These are phyloP conservation scores for Penstemon newberryi DNA, from an alignment of 257 asterid genomes.

Conservation along the genomic window DNA sequence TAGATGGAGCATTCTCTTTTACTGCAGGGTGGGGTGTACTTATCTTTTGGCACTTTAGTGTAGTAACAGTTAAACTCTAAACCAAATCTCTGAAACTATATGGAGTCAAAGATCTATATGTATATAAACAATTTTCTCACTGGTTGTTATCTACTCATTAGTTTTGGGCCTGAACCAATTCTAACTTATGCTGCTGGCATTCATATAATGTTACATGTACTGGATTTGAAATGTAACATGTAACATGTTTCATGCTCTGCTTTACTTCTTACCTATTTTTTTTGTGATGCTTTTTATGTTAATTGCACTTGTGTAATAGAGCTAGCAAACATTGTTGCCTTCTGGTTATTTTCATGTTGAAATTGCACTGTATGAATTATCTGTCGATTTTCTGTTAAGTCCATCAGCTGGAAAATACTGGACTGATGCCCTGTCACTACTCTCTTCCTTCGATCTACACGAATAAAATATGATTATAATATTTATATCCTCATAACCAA, in stretches of 20 bases:
- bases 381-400: slow-evolving; percentile 17
- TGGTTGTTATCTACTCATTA: no score
- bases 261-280: neutral
- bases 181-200: slow-evolving; percentile 9
- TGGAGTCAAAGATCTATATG: slow-evolving; percentile 1
- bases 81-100: neutral
- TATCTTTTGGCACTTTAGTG: neutral
- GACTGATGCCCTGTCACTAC: slow-evolving; percentile 19
- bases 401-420: slow-evolving; percentile 20
- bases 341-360: neutral
- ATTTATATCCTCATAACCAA: slow-evolving; percentile 18
- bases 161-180: neutral
- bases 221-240: slow-evolving; percentile 3
- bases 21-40: neutral
- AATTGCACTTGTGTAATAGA: neutral
- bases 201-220: slow-evolving; percentile 3
- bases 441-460: slow-evolving; percentile 20
- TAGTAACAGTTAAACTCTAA: neutral
- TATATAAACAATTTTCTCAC: neutral
- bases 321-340: neutral
- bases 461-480: slow-evolving; percentile 4
- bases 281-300: neutral
- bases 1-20: neutral
- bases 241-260: neutral
- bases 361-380: neutral